phyloP scores from a whole-genome alignment of 2,329 filamentous ascomycete species.

The Pleomassaria siparia region DNA sequence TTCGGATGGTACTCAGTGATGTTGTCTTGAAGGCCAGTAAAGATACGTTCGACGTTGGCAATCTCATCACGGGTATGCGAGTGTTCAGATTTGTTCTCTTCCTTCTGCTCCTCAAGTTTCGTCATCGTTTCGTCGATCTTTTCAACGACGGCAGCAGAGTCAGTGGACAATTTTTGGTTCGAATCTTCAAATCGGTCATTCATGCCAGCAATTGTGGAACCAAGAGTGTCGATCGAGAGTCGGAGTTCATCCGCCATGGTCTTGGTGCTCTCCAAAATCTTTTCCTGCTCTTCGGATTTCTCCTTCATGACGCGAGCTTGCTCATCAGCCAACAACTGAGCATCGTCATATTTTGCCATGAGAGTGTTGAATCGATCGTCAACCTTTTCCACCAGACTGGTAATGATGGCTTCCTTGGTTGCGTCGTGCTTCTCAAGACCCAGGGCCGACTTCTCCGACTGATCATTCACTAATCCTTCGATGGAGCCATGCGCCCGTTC shows the following conservation, averaged over 20 bases:
- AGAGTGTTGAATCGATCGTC: constrained; percentile 82
- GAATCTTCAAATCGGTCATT: constrained; percentile 71
- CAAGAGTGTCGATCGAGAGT: constrained; percentile 80
- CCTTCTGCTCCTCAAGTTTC: constrained; percentile 74
- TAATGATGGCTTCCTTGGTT: constrained; percentile 56
- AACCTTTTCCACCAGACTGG: constrained; percentile 58
- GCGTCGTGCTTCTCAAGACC: constrained; percentile 63
- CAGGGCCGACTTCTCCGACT: constrained; percentile 61
- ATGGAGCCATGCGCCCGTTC: constrained; percentile 82
- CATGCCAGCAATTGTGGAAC: constrained; percentile 57
- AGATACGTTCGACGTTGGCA: constrained; percentile 69
- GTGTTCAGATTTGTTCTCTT: constrained; percentile 76
- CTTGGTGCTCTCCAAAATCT: constrained; percentile 74
- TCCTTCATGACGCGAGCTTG: constrained; percentile 73
- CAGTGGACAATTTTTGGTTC: constrained; percentile 82
- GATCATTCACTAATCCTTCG: constrained; percentile 77
- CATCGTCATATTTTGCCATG: constrained; percentile 84
- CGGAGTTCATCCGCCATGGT: constrained; percentile 84
- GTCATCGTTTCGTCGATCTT: constrained; percentile 77
- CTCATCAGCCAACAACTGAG: constrained; percentile 72
- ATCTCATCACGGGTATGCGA: constrained; percentile 80
- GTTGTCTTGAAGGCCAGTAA: constrained; percentile 76
- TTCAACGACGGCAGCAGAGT: constrained; percentile 82
- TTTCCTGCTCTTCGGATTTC: constrained; percentile 70
- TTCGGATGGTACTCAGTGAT: constrained; percentile 84